Evolutionary conservation across 768 basidiomycete species (phyloP), one percentile per base, ranked within the genome.

Genomic region (Podaxis pistillaris): DNA sequence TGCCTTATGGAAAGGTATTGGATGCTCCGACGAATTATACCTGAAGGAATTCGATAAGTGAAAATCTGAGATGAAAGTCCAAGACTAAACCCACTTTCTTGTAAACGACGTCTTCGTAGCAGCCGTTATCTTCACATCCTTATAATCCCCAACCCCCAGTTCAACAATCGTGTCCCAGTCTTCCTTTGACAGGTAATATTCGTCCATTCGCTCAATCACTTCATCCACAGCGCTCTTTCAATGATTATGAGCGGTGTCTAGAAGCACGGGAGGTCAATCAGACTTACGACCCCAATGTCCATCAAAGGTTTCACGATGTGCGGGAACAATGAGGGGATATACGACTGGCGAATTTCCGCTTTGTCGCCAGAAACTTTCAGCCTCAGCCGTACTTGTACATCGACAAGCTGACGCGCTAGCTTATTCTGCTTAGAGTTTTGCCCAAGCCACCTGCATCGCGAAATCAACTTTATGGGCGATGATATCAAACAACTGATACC

Each of bases 141-240:
- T 85, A 70, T 87, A 83, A 5, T 89, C 82, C 62, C 86, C 97
- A 7, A 99, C 84, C 0, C 96, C 97, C 8, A 99, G 83, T 71
- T 98, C 96, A 58, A 98, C 85, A 57, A 98, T 81, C 9, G 94
- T 89, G 68, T 99, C 97, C 96, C 96, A 98, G 69, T 98, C 96
- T 30, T 98, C 97, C 66, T 90, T 92, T 2, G 88, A 88, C 36
- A 99, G 75, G 74, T 86, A 98, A 72, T 99, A 99, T 52, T 91
- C 89, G 72, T 98, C 97, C 95, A 99, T 96, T 5, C 78, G 77
- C 26, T 85, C 81, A 61, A 99, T 97, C 38, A 95, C 86, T 8
- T 90, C 87, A 1, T 90, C 88, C 4, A 98, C 83, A 0, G 86
- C 90, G 65, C 83, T 85, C 93, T 95, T 71, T n/a, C 9, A 26